These are phyloP conservation scores for Vitellaria paradoxa DNA, from an alignment of 179 eudicot species.

Conservation along the genomic window DNA sequence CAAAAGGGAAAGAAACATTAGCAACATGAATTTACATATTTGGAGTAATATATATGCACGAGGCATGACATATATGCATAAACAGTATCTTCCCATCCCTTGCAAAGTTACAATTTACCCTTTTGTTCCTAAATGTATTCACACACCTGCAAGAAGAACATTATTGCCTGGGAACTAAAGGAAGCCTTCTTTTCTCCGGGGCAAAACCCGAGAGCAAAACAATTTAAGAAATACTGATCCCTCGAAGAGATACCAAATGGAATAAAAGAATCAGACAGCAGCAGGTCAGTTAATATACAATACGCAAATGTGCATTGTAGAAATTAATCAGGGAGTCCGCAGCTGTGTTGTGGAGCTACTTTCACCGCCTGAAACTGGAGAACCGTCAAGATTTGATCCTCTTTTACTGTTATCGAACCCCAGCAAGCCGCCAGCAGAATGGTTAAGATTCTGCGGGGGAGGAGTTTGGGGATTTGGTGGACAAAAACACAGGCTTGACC, in stretches of 20 bases:
- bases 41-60: no score
- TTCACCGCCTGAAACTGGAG: not conserved
- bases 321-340: not conserved
- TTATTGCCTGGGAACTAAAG: no score
- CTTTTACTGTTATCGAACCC: constrained; percentile 10
- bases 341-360: constrained; percentile 12
- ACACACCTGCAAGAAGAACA: no score
- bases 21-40: no score
- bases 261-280: not conserved
- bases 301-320: not conserved
- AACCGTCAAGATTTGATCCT: constrained; percentile 2
- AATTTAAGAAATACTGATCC: not conserved
- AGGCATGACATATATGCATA: no score
- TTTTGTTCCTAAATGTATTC: no score
- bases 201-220: not conserved
- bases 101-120: no score
- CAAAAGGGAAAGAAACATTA: no score
- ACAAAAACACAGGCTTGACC: no score
- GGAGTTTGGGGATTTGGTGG: not conserved
- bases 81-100: no score
- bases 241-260: not conserved
- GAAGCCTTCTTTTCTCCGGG: no score
- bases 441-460: not conserved
- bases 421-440: not conserved
- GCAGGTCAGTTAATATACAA: not conserved